A percentile compares a stretch with the other conserved stretches of the same genome.
Evolutionary conservation across 768 basidiomycete genomes (phyloP).

Genomic region (Solioccasus polychromus): DNA sequence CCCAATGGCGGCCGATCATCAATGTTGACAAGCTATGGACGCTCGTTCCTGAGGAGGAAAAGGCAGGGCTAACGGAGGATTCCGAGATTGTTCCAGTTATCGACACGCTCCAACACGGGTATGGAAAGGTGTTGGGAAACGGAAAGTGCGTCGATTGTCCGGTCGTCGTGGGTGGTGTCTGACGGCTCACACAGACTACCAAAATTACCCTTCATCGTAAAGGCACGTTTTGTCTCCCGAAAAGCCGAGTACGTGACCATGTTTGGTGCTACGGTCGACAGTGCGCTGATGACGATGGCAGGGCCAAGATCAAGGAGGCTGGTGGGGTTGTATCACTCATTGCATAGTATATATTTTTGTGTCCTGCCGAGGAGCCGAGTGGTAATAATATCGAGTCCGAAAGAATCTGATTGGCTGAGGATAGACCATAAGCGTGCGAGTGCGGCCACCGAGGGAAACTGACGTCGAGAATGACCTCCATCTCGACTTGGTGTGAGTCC

Average conservation of each 20-base stretch:
- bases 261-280: slow-evolving; percentile 14
- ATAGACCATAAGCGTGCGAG: background rate
- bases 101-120: slow-evolving; percentile 79
- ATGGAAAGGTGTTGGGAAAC: slow-evolving; percentile 94
- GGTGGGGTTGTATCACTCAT: slow-evolving; percentile 92
- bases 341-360: slow-evolving; percentile 52
- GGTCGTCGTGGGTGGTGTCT: background rate
- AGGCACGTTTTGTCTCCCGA: slow-evolving; percentile 91
- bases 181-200: slow-evolving; percentile 55
- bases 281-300: slow-evolving; percentile 23
- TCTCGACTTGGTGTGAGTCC: slow-evolving; percentile 41
- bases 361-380: slow-evolving; percentile 14
- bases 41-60: slow-evolving; percentile 83
- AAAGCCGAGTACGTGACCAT: slow-evolving; percentile 65
- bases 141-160: slow-evolving; percentile 59
- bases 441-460: background rate
- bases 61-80: slow-evolving; percentile 65
- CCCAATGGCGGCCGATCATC: slow-evolving; percentile 91
- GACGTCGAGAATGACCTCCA: slow-evolving; percentile 25
- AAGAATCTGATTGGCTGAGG: background rate
- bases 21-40: slow-evolving; percentile 98
- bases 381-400: background rate
- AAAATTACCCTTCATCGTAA: slow-evolving; percentile 93
- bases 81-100: slow-evolving; percentile 93
- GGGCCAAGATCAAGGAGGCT: slow-evolving; percentile 84